Conservation (phyloP, 176 grass and related monocot species). For the Bromus sterilis region DNA sequence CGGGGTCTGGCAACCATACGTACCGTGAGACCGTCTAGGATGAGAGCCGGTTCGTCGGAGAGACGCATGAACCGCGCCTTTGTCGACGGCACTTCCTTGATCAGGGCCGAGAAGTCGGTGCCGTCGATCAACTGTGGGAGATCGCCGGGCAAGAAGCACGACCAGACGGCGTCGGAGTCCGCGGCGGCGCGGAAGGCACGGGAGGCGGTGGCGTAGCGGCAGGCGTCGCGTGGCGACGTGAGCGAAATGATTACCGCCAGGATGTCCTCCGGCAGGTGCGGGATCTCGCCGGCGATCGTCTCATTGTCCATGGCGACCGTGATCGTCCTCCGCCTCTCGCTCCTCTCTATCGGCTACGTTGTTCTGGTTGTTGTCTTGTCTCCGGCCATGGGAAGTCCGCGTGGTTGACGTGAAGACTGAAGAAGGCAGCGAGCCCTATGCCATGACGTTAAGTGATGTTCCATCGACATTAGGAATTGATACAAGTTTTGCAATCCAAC, state of each 20-base stretch:
- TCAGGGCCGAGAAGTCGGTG: too few species aligned
- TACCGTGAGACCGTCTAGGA: slow-evolving; percentile 34
- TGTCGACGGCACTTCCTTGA: not conserved
- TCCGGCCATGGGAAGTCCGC: too few species aligned
- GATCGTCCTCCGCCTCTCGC: too few species aligned
- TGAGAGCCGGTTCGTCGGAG: slow-evolving; percentile 25
- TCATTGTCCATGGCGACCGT: not conserved
- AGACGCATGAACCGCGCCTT: slow-evolving; percentile 41
- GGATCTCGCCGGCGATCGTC: not conserved
- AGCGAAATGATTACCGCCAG: not conserved
- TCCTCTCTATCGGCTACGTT: too few species aligned
- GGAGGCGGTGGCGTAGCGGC: slow-evolving; percentile 16
- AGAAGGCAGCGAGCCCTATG: too few species aligned
- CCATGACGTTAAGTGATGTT: too few species aligned
- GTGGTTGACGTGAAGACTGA: too few species aligned
- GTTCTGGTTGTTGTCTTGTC: too few species aligned
- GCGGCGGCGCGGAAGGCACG: slow-evolving; percentile 39
- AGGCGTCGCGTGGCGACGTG: not conserved
- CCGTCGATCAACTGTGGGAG: not conserved
- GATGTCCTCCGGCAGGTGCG: not conserved
- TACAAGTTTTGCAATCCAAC: not conserved
- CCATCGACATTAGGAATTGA: not conserved
- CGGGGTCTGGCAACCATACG: too few species aligned
- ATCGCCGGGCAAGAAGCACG: slow-evolving; percentile 30
- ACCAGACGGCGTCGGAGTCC: slow-evolving; percentile 48